Evolutionary conservation across 1,284 basidiomycete species (phyloP).

Genomic region (Heterobasidion occidentale): DNA sequence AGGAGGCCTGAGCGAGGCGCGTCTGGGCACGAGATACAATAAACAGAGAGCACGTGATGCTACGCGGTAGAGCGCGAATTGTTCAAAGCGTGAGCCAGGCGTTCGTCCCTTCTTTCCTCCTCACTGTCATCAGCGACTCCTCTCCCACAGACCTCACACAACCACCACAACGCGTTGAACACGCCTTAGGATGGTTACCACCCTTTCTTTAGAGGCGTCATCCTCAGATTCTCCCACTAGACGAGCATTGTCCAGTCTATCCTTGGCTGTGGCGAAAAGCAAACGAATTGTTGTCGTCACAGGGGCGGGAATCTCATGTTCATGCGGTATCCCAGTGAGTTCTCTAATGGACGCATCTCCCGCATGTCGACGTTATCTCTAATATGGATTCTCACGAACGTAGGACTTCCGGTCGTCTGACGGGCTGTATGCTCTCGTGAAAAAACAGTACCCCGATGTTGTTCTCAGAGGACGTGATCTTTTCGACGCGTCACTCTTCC

Average conservation of each 20-base stretch:
- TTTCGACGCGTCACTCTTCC: constrained; percentile 84
- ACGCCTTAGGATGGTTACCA: constrained; percentile 42
- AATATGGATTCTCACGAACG: neutral
- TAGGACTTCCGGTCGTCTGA: constrained; percentile 89
- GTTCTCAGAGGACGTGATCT: constrained; percentile 85
- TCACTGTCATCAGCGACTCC: neutral
- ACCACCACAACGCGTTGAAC: constrained; percentile 3
- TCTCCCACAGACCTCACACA: neutral
- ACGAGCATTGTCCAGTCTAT: constrained; percentile 58
- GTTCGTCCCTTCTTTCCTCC: neutral
- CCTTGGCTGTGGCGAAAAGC: constrained; percentile 71
- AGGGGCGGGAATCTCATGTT: constrained; percentile 90
- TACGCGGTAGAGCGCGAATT: neutral
- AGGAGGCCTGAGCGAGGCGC: neutral
- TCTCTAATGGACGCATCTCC: neutral
- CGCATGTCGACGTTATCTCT: neutral
- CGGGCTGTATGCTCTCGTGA: constrained; percentile 84
- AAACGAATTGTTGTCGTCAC: constrained; percentile 84
- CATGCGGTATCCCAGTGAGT: constrained; percentile 84
- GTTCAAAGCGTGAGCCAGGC: neutral
- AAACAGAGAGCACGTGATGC: neutral
- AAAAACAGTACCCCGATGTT: constrained; percentile 74
- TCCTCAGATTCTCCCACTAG: constrained; percentile 42
- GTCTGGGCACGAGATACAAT: neutral
- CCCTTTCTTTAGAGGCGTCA: constrained; percentile 42